phyloP scores from a whole-genome alignment of 2,329 filamentous ascomycete species.

The Penicillium crustosum region DNA sequence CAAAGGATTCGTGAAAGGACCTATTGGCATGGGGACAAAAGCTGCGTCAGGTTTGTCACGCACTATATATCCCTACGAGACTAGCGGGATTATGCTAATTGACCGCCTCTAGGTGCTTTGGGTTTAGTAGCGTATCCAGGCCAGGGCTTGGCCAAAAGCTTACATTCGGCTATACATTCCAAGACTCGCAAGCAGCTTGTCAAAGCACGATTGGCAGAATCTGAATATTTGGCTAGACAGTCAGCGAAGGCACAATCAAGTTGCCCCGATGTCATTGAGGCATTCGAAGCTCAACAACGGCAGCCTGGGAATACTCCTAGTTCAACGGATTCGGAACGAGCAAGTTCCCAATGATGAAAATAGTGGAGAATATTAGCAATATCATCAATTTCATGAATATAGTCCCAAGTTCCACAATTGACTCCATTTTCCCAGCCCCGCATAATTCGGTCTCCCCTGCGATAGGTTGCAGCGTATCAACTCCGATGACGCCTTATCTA shows the following conservation, averaged over 20 bases:
- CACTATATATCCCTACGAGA: not conserved
- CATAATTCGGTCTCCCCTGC: not conserved
- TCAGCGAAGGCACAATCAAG: slow-evolving; percentile 4
- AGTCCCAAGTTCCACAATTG: no score
- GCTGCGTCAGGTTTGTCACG: slow-evolving; percentile 6
- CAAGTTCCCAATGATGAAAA: not conserved
- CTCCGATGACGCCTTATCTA: not conserved
- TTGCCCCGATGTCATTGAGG: slow-evolving; percentile 2
- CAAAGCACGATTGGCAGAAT: slow-evolving; percentile 25
- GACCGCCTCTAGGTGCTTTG: slow-evolving; percentile 19
- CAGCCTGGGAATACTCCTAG: not conserved
- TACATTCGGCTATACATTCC: slow-evolving; percentile 28
- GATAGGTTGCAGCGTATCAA: not conserved
- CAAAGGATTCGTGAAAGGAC: slow-evolving; percentile 39
- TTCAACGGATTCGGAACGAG: not conserved
- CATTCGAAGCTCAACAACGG: slow-evolving; percentile 12
- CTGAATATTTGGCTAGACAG: slow-evolving; percentile 13
- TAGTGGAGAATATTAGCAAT: not conserved
- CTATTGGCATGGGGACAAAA: slow-evolving; percentile 10
- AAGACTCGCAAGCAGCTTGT: slow-evolving; percentile 28
- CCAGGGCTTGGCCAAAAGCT: slow-evolving; percentile 35
- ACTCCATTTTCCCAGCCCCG: not conserved
- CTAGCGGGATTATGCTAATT: not conserved
- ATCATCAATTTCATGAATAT: not conserved
- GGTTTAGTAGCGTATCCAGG: slow-evolving; percentile 36